Evolutionary conservation across 208 protist species (phyloP), one percentile per base, ranked within the genome.

Genomic region (Wallacemonas rigidus): DNA sequence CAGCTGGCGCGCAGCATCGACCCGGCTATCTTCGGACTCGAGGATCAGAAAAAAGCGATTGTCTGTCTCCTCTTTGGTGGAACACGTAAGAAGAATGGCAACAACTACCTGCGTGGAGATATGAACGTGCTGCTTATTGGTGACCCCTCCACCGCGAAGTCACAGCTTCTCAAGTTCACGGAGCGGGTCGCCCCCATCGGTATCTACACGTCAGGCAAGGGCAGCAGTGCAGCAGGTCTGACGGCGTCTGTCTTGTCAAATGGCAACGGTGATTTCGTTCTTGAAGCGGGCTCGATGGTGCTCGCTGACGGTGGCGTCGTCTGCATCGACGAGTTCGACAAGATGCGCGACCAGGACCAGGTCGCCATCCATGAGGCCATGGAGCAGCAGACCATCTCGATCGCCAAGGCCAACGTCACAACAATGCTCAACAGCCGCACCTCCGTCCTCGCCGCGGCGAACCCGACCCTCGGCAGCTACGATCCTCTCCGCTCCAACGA

Each of bases 251-350:
- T 99, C 6, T 84, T 88, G 45, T 89, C 88, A 8, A 90, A 90
- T 71, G 92, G 89, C 38, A 91, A 86, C 74, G 92, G 93, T 38
- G 98, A 99, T 75, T 99, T 99, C 78, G 98, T 98, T 79, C 88
- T 99, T 6, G 99, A 99, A 85, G 99, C 99, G 39, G 99, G 99
- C 11, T 99, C 99, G 17, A 99, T 99, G 97, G 99, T 99, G 36
- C 91, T 99, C 2, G 99, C 99, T 3, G 99, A 99, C 77, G 98
- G 98, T 39, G 99, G 99, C 41, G 89, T 99, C n/a, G 97, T 99
- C 3, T 99, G 99, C 87, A 99, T 99, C 69, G 99, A 99, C 87
- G 99, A 99, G 93, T 99, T 99, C 90, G 99, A 99, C 81, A 99
- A 99, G 84, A 99, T 99, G 99, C 80, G 97, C 45, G 91, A 98